These are phyloP conservation scores for Pichia cactophila DNA, from an alignment of 1,139 yeast genomes.

Conservation along the genomic window DNA sequence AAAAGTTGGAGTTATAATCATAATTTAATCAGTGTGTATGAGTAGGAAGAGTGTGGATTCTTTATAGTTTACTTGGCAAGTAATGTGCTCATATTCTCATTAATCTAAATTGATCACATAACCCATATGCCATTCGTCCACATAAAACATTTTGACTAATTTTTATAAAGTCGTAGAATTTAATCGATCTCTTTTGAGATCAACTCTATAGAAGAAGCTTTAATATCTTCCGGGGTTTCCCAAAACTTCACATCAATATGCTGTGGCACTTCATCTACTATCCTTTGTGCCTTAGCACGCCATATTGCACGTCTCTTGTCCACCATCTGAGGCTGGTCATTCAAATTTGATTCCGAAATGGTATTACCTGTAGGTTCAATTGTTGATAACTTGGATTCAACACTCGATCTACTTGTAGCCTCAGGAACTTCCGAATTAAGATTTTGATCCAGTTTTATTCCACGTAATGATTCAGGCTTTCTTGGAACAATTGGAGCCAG, in stretches of 20 bases:
- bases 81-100: background rate
- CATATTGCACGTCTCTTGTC: slow-evolving; percentile 45
- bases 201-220: slow-evolving; percentile 20
- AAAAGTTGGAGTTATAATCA: background rate
- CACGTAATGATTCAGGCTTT: slow-evolving; percentile 12
- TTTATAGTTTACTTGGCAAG: slow-evolving; percentile 8
- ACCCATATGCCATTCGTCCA: background rate
- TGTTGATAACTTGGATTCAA: slow-evolving; percentile 21
- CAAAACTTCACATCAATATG: slow-evolving; percentile 28
- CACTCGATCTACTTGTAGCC: background rate
- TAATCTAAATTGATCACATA: too few species aligned
- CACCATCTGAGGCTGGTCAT: slow-evolving; percentile 5
- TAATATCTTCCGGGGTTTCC: slow-evolving; percentile 25
- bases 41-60: slow-evolving; percentile 19
- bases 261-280: slow-evolving; percentile 35
- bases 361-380: slow-evolving; percentile 8
- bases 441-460: slow-evolving; percentile 2
- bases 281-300: slow-evolving; percentile 37
- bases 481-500: slow-evolving; percentile 28
- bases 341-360: slow-evolving; percentile 3
- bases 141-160: background rate
- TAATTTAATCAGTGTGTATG: background rate
- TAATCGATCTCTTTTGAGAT: slow-evolving; percentile 5
- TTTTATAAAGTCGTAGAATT: background rate
- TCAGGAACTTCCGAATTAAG: background rate